These are phyloP conservation scores for Colletotrichum euphorbiae DNA, from an alignment of 2,329 filamentous ascomycete species.

Conservation along the genomic window DNA sequence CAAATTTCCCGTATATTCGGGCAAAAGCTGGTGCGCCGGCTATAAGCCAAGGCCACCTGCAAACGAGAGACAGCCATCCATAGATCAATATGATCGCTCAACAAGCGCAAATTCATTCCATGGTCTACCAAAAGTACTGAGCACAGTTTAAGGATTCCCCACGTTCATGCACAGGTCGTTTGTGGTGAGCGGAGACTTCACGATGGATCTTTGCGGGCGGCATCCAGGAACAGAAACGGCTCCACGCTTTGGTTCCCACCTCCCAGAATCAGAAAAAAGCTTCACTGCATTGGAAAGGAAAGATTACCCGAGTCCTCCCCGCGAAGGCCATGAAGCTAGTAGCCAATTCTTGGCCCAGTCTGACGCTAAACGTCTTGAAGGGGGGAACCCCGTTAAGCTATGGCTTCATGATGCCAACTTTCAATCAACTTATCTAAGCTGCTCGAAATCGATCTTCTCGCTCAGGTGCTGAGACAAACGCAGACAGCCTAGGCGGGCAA, in stretches of 20 bases:
- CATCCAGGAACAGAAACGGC: not conserved
- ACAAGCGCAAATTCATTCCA: not conserved
- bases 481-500: too few species aligned
- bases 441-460: too few species aligned
- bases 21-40: not conserved
- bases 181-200: too few species aligned
- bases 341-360: not conserved
- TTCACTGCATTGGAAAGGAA: not conserved
- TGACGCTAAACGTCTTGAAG: not conserved
- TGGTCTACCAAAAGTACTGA: not conserved
- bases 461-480: too few species aligned
- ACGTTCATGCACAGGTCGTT: too few species aligned
- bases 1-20: not conserved
- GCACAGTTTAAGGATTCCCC: too few species aligned
- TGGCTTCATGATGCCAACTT: too few species aligned
- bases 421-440: too few species aligned
- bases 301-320: not conserved
- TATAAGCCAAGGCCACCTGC: not conserved
- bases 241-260: not conserved
- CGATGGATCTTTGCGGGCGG: not conserved
- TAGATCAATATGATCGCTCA: not conserved
- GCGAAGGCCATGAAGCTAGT: not conserved
- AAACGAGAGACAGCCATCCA: not conserved
- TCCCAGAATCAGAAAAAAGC: not conserved
- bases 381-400: not conserved